Conservation (phyloP, 2,329 filamentous ascomycete genomes). For the Diaporthe sp. region DNA sequence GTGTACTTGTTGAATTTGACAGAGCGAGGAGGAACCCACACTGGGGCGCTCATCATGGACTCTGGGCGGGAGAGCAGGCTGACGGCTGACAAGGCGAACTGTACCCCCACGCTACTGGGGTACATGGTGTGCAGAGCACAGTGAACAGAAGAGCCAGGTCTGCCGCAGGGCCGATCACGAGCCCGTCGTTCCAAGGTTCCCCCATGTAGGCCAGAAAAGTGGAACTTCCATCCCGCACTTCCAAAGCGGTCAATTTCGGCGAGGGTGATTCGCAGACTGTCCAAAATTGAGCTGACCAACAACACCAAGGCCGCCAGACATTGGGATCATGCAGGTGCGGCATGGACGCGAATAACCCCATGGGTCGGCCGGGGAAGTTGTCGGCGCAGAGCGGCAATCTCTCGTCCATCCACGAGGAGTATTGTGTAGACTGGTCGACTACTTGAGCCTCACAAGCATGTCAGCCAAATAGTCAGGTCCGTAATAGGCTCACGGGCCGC, state of each 20-base stretch:
- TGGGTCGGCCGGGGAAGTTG: not conserved
- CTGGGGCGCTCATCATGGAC: not conserved
- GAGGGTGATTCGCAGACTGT: not conserved
- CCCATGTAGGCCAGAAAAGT: conserved; percentile 11
- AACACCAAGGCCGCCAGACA: not conserved
- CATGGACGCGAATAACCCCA: not conserved
- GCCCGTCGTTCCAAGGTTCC: conserved; percentile 1
- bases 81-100: conserved; percentile 22
- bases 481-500: conserved; percentile 7
- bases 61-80: conserved; percentile 2
- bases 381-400: not conserved
- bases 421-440: not conserved
- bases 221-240: conserved; percentile 23
- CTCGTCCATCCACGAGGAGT: not conserved
- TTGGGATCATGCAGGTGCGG: not conserved
- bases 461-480: conserved; percentile 1
- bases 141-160: conserved; percentile 8
- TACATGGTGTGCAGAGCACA: not conserved
- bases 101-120: conserved; percentile 27
- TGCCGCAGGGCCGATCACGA: conserved; percentile 30
- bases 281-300: not conserved
- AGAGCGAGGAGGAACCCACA: not conserved
- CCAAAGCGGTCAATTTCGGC: conserved; percentile 27
- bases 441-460: conserved; percentile 1
- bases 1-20: not conserved